Evolutionary conservation across 1,284 basidiomycete species (phyloP).

Genomic region (Phenoliferia sp.): DNA sequence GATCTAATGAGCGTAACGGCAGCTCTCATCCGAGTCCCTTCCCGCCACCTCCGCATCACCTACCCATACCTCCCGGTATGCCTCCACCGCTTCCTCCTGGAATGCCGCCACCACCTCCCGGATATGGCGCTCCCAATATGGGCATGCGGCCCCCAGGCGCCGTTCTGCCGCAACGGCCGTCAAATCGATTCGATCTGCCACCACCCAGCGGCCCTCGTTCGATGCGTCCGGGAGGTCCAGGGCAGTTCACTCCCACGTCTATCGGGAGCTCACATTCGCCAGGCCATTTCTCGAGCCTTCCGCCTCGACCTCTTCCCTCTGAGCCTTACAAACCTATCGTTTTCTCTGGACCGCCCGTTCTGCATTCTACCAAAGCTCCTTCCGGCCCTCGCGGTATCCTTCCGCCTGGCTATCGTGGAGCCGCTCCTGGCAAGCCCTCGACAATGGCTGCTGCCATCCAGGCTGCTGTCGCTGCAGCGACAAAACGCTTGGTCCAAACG

Average conservation of each 20-base stretch:
- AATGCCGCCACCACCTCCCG: conserved; percentile 4
- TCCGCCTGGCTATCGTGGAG: conserved; percentile 23
- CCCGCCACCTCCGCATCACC: conserved; percentile 3
- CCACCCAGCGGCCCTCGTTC: background rate
- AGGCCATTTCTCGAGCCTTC: background rate
- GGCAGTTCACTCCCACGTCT: background rate
- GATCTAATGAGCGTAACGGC: background rate
- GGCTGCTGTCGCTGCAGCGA: conserved; percentile 20
- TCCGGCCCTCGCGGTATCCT: conserved; percentile 1
- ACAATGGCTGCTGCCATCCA: conserved; percentile 19
- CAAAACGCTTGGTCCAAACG: conserved; percentile 11
- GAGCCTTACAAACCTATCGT: conserved; percentile 4
- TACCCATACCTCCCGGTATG: conserved; percentile 2
- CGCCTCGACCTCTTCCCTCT: background rate
- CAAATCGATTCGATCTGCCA: background rate
- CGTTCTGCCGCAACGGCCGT: background rate
- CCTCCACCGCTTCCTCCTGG: conserved; percentile 13
- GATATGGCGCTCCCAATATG: background rate
- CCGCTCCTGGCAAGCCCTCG: conserved; percentile 1
- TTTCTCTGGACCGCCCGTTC: conserved; percentile 19
- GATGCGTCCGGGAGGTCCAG: background rate
- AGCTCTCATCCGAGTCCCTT: conserved; percentile 3
- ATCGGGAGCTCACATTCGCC: conserved; percentile 2
- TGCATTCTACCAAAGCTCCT: background rate
- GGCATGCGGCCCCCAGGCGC: background rate